Conservation (phyloP, 2,329 filamentous ascomycete species). For the Neonectria neomacrospora region DNA sequence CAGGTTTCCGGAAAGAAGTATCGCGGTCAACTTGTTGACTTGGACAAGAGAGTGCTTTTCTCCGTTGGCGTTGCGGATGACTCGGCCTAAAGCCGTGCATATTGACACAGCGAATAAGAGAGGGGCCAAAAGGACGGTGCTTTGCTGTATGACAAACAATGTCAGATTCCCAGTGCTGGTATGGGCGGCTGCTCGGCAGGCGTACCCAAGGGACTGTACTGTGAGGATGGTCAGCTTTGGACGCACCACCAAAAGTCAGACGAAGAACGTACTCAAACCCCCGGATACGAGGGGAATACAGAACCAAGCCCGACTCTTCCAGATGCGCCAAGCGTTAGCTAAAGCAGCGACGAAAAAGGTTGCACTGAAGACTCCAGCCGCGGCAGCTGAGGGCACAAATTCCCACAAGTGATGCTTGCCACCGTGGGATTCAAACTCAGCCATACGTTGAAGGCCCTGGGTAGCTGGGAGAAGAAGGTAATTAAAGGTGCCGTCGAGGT, state of each 20-base stretch:
- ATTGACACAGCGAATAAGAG: background rate
- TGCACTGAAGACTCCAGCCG: background rate
- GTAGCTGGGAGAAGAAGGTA: background rate
- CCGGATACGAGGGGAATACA: background rate
- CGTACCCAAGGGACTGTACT: background rate
- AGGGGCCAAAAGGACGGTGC: background rate
- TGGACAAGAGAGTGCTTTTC: background rate
- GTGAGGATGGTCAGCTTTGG: background rate
- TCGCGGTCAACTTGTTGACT: background rate
- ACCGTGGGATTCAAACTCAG: background rate
- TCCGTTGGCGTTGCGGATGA: background rate
- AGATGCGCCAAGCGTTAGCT: background rate
- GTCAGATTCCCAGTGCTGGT: background rate
- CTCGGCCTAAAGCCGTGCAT: background rate
- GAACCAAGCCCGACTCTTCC: conserved; percentile 1
- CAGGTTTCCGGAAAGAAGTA: background rate
- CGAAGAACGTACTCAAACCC: background rate
- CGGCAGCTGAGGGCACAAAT: background rate
- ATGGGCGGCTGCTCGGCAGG: background rate
- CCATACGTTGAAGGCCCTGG: background rate
- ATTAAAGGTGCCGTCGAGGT: background rate
- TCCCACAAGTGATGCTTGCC: background rate
- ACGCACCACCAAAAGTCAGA: background rate
- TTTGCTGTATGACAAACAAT: background rate
- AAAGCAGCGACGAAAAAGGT: background rate